A percentile compares a stretch with the other conserved stretches of the same genome.
These are phyloP conservation scores for Tuber borchii DNA, from an alignment of 495 filamentous ascomycete species.

Conservation along the genomic window DNA sequence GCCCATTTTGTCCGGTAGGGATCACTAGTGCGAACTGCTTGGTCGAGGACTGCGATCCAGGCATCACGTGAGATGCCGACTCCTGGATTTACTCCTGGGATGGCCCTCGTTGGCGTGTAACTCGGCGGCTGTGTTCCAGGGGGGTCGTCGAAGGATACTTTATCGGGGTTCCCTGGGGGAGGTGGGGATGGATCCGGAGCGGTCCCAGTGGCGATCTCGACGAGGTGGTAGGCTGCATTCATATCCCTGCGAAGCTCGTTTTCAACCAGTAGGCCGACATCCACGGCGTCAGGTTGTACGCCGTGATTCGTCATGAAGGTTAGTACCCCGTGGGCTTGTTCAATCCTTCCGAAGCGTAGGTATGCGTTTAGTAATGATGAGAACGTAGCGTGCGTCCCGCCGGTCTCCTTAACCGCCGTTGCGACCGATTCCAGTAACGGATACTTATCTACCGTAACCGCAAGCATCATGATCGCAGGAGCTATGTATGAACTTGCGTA, in stretches of 20 bases:
- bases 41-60: constrained; percentile 22
- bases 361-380: constrained; percentile 31
- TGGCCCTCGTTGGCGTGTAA: background rate
- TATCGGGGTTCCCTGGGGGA: background rate
- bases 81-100: background rate
- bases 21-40: constrained; percentile 6
- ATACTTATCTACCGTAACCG: background rate
- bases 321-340: constrained; percentile 13
- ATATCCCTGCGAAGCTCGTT: constrained; percentile 21
- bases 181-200: background rate
- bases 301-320: constrained; percentile 13
- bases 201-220: constrained; percentile 5
- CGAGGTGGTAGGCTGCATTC: constrained; percentile 20
- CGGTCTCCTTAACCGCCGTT: constrained; percentile 5
- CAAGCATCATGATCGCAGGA: constrained; percentile 20
- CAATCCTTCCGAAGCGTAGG: constrained; percentile 17
- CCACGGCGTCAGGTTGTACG: constrained; percentile 10
- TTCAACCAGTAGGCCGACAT: constrained; percentile 18
- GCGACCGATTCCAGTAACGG: constrained; percentile 8
- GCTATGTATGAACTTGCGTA: constrained; percentile 17
- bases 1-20: constrained; percentile 16
- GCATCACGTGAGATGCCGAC: constrained; percentile 17
- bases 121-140: background rate
- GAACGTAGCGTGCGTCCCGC: constrained; percentile 9
- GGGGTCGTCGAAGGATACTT: background rate